Evolutionary conservation across 139 green algal genomes (phyloP), one percentile per base, ranked within the genome.

Genomic region (Coelastrella sp.): DNA sequence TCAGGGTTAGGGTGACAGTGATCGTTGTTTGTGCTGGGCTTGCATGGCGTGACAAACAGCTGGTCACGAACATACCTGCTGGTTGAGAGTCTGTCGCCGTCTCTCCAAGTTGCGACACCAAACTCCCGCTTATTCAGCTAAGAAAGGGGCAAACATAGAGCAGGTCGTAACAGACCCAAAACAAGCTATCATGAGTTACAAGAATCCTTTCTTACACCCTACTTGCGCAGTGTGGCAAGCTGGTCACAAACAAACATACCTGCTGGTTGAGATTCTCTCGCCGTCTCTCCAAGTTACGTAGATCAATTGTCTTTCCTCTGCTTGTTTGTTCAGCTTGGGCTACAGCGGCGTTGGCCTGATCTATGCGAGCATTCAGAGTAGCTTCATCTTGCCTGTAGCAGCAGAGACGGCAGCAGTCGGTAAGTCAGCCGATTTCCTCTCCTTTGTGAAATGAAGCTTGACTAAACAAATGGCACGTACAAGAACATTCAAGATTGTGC

Each of bases 261-360:
- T 88, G 83, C 19, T 80, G 83, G 54, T 88, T 73, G 7, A 88
- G 83, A 59, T 88, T 88, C 11, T 88, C 68, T 57, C 56, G 57
- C 7, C 83, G 47, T 13, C 68, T 22, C 7, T 66, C 20, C 66
- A 80, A 5, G 2, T 80, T 57, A 7, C 20, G 10, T 19, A 88
- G 66, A 54, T 88, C 83, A 3, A 8, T 23, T 3, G 4, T 11
- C n/a, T 88, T 88, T 1, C 77, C 10, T 16, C 32, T 22, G 54
- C 54, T 57, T 6, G 22, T 23, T 60, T 88, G 83, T 61, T 88
- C 65, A 0, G 83, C 83, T 4, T 17, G 54, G 3, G 83, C 83
- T 68, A 88, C 19, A 20, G 77, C 83, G 73, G 83, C 83, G 22
- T 88, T 88, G 54, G 83, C 83, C 6, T 22, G 65, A 57, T 88